Evolutionary conservation across 768 basidiomycete genomes (phyloP).

Genomic region (Mycena indigotica): DNA sequence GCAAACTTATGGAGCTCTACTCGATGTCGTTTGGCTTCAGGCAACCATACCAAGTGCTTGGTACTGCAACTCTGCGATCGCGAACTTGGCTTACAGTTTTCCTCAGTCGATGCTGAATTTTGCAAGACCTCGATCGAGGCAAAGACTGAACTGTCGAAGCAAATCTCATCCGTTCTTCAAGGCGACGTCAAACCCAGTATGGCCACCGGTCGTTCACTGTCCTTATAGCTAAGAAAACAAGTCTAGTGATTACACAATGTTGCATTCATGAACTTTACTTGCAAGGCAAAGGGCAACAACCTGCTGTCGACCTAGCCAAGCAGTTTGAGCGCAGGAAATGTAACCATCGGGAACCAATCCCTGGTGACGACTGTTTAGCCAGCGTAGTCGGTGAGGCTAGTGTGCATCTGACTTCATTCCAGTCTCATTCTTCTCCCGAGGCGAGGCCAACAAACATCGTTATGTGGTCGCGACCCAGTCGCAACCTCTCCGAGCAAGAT

Average conservation of each 20-base stretch:
- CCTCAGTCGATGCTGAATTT: constrained; percentile 82
- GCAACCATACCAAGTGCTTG: constrained; percentile 90
- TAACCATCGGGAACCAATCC: constrained; percentile 88
- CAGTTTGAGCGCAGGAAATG: constrained; percentile 91
- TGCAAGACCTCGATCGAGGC: constrained; percentile 67
- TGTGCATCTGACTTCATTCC: background rate
- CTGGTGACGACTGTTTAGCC: constrained; percentile 79
- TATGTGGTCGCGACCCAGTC: constrained; percentile 90
- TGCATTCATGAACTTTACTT: constrained; percentile 93
- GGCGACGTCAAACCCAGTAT: constrained; percentile 90
- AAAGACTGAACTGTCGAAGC: constrained; percentile 76
- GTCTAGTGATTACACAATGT: constrained; percentile 97
- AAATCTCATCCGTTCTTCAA: constrained; percentile 76
- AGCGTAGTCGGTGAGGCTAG: constrained; percentile 72
- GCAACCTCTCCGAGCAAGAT: constrained; percentile 62
- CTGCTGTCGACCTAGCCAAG: constrained; percentile 87
- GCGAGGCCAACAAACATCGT: constrained; percentile 85
- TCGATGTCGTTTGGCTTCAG: constrained; percentile 86
- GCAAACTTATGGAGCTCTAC: constrained; percentile 92
- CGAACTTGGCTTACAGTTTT: constrained; percentile 13
- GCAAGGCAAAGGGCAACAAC: constrained; percentile 71
- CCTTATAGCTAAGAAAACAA: constrained; percentile 35
- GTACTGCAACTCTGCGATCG: constrained; percentile 40
- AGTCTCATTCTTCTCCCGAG: constrained; percentile 44
- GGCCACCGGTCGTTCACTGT: constrained; percentile 33